Conservation (phyloP, 768 basidiomycete species). For the Lentinus tigrinus region DNA sequence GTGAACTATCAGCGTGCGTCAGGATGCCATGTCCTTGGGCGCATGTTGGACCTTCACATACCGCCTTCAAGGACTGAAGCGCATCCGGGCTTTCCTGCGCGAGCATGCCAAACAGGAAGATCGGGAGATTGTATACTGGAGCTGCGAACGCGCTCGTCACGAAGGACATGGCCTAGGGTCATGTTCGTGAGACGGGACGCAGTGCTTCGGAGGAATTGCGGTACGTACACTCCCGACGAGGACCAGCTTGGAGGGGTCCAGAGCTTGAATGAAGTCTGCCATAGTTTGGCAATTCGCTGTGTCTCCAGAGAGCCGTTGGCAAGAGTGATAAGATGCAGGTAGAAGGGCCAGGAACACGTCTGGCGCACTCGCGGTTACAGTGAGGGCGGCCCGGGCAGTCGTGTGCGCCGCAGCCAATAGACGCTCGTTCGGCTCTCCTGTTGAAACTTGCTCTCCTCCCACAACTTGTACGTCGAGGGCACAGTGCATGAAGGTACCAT, state of each 20-base stretch:
- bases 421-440: neutral
- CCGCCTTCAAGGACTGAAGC: slow-evolving; percentile 61
- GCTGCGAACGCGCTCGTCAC: slow-evolving; percentile 50
- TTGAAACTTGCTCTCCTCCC: too few relatives aligned
- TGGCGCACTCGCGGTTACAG: neutral
- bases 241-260: slow-evolving; percentile 73
- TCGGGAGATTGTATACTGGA: slow-evolving; percentile 77
- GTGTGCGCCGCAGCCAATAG: neutral
- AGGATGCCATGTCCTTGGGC: neutral
- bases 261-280: slow-evolving; percentile 66
- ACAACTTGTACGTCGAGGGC: too few relatives aligned
- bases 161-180: slow-evolving; percentile 59
- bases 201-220: neutral
- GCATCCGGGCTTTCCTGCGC: slow-evolving; percentile 70
- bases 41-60: slow-evolving; percentile 29
- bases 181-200: neutral
- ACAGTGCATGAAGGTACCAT: neutral
- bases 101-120: slow-evolving; percentile 77
- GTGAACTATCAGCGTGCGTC: slow-evolving; percentile 49
- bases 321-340: neutral
- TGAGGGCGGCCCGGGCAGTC: neutral
- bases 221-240: slow-evolving; percentile 59
- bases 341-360: neutral
- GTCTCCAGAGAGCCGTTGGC: neutral
- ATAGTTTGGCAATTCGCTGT: slow-evolving; percentile 24